phyloP scores from a whole-genome alignment of 1,139 yeast species.

The Candida glucosophila region DNA sequence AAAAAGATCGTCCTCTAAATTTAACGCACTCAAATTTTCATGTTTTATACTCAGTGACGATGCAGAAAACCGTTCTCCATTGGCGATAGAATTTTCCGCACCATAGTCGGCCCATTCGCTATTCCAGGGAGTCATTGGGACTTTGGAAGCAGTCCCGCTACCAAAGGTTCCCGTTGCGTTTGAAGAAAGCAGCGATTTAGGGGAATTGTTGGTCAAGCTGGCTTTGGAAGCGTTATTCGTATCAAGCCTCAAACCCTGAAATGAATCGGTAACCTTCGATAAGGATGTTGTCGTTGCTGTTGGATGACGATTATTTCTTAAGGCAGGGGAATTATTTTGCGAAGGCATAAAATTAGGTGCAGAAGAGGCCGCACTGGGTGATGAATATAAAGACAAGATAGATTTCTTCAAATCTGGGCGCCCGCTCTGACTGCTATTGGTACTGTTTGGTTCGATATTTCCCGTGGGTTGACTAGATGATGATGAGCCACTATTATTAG shows the following conservation, averaged over 20 bases:
- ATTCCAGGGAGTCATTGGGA: conserved; percentile 1
- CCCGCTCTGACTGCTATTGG: conserved; percentile 11
- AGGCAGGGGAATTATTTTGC: conserved; percentile 3
- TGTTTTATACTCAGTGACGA: conserved; percentile 2
- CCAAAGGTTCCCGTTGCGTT: conserved; percentile 1
- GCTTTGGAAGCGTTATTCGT: conserved; percentile 2
- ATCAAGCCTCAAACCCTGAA: conserved; percentile 27
- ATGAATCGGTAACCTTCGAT: conserved; percentile 22
- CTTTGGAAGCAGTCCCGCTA: conserved; percentile 5
- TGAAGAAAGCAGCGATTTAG: not conserved
- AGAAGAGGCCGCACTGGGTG: conserved; percentile 36
- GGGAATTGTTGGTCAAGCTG: conserved; percentile 4
- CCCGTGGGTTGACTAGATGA: conserved; percentile 30
- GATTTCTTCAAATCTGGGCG: conserved; percentile 77
- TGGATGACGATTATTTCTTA: too few relatives aligned
- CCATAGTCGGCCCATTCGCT: too few relatives aligned
- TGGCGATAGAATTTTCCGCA: too few relatives aligned
- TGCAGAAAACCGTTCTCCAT: too few relatives aligned
- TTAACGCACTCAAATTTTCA: too few relatives aligned
- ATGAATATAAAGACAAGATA: conserved; percentile 78
- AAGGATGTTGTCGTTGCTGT: too few relatives aligned
- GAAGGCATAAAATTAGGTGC: too few relatives aligned
- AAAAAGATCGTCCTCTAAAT: conserved; percentile 37
- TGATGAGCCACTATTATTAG: conserved; percentile 12
- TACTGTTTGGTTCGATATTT: conserved; percentile 14